phyloP scores from a whole-genome alignment of 2,329 filamentous ascomycete species.

The Arthrobotrys iridis region DNA sequence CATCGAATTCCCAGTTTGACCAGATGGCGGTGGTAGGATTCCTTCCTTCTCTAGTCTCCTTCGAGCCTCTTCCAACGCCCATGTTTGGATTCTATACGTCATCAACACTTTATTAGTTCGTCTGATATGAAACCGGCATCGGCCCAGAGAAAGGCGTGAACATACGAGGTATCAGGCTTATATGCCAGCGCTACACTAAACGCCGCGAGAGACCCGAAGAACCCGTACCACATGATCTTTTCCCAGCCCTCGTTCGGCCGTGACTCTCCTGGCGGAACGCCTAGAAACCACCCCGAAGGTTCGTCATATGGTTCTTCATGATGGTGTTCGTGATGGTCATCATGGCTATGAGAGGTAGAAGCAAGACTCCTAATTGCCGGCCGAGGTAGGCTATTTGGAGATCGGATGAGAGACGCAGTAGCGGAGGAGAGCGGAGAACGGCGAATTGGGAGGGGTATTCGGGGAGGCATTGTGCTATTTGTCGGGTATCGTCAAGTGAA shows the following conservation, averaged over 20 bases:
- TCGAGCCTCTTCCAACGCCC: conserved; percentile 96
- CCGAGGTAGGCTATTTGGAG: conserved; percentile 39
- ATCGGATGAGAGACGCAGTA: conserved; percentile 45
- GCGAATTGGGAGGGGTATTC: conserved; percentile 49
- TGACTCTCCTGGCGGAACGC: conserved; percentile 94
- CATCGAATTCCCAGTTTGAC: conserved; percentile 48
- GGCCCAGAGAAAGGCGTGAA: conserved; percentile 59
- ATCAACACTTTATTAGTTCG: neutral
- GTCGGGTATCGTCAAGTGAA: neutral
- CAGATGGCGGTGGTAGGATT: conserved; percentile 73
- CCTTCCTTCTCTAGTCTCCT: conserved; percentile 95
- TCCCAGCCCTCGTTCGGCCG: conserved; percentile 97
- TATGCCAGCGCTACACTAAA: conserved; percentile 86
- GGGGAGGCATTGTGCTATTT: conserved; percentile 42
- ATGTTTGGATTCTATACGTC: conserved; percentile 89
- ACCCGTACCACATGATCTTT: conserved; percentile 82
- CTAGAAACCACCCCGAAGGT: conserved; percentile 90
- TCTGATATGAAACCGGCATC: neutral
- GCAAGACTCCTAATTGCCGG: conserved; percentile 32
- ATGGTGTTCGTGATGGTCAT: conserved; percentile 62
- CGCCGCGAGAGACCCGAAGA: conserved; percentile 79
- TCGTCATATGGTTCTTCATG: conserved; percentile 87
- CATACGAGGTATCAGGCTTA: conserved; percentile 98
- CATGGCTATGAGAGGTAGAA: conserved; percentile 48
- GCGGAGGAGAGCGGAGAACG: conserved; percentile 54